phyloP scores from a whole-genome alignment of 768 basidiomycete genomes.

The Boletus coccyginus region DNA sequence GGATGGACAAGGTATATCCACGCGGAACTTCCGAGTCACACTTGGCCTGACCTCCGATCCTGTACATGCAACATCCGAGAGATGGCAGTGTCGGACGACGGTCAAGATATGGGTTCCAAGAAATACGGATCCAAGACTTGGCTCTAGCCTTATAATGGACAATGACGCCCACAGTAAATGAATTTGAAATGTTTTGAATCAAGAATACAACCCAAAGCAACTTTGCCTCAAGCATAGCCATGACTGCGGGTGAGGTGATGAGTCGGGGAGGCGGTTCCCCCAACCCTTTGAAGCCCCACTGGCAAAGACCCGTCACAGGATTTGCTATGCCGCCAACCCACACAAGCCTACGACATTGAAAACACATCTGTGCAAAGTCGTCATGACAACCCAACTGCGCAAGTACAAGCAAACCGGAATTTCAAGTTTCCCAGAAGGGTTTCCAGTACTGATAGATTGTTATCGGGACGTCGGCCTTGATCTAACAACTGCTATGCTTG shows the following conservation, averaged over 20 bases:
- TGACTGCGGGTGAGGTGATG: not conserved
- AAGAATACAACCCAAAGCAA: no score
- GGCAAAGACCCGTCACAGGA: not conserved
- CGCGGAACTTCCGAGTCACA: not conserved
- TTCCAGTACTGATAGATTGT: not conserved
- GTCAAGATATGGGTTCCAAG: no score
- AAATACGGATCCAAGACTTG: no score
- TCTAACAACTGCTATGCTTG: not conserved
- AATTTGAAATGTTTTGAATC: no score
- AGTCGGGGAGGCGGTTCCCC: not conserved
- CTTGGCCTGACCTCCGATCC: not conserved
- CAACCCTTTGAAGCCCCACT: not conserved
- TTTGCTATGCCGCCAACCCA: not conserved
- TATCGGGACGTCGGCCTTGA: not conserved
- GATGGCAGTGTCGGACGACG: no score
- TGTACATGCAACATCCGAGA: no score
- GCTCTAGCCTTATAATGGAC: no score
- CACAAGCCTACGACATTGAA: not conserved
- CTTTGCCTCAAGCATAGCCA: not conserved
- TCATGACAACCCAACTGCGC: not conserved
- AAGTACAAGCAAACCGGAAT: not conserved
- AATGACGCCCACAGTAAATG: no score
- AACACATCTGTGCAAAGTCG: not conserved
- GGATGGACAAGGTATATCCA: not conserved
- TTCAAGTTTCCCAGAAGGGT: not conserved